Base-by-base conservation (phyloP, 257 asterid genomes). In the Fraxinus quadrangulata region DNA sequence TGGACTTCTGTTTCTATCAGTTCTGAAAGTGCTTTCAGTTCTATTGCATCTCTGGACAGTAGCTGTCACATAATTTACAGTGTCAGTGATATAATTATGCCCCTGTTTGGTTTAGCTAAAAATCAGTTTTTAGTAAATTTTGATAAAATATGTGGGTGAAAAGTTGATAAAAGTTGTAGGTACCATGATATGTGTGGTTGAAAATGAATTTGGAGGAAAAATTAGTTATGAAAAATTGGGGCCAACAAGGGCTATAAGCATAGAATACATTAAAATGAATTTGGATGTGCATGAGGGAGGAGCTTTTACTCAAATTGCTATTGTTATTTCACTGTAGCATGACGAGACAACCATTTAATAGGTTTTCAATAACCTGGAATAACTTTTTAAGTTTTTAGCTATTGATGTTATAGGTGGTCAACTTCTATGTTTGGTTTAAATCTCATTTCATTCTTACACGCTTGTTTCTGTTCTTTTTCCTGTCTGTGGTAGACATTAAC, bases 401-500 rank as follows among this genome's bases (percentile, higher is more conserved):
- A 73, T 39, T 39, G 45, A 39, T 39, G 45, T 39, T 39, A 39
- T 75, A 74, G 26, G 33, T 73, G 67, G 21, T 77, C 34, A 70
- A 63, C 51, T 73, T 72, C 66, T 74, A 19, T 63, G 23, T 74
- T 69, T 82, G 45, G 11, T 61, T 71, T 40, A 11, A 40, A 40
- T 40, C 49, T 40, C 14, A 40, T 2, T 40, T 59, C 73, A 47
- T n/a, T 77, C 78, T 71, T 74, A 33, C 17, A 13, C 47, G 16
- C 67, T 54, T 14, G 54, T 42, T 68, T 26, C 5, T 16, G 17
- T 30, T 74, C 40, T 10, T 63, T 24, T 63, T 67, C 72, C 76
- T 56, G 75, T 76, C 81, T 82, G 68, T 63, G 79, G 81, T 86
- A 95, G 99, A 83, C 30, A 40, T 83, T 95, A 84, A 95, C 98